Conservation (phyloP, 2,329 filamentous ascomycete genomes). For the Sodiomyces alkalinus region DNA sequence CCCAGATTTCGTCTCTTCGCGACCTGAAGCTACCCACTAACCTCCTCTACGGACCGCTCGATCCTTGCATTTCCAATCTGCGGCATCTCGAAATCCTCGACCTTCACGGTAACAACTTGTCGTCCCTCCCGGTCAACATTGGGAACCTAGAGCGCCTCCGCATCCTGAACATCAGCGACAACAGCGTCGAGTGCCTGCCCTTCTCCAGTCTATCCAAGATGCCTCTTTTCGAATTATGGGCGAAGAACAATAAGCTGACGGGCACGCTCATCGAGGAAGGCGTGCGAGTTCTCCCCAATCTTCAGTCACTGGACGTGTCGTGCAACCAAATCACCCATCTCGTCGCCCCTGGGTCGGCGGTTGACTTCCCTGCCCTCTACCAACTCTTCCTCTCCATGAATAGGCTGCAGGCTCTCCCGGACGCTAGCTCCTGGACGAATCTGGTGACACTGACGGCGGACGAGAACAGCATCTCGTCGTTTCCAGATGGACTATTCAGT, state of each 20-base stretch:
- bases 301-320: conserved; percentile 67
- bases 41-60: conserved; percentile 51
- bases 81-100: conserved; percentile 65
- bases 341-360: conserved; percentile 21
- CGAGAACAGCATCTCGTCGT: conserved; percentile 60
- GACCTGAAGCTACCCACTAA: conserved; percentile 78
- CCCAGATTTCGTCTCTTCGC: conserved; percentile 55
- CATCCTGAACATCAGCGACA: conserved; percentile 66
- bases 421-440: conserved; percentile 57
- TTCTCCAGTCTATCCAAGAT: conserved; percentile 53
- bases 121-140: conserved; percentile 51
- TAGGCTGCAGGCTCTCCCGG: conserved; percentile 55
- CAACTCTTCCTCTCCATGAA: conserved; percentile 70
- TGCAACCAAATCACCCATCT: conserved; percentile 55
- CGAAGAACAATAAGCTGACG: conserved; percentile 62
- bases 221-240: conserved; percentile 57
- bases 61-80: conserved; percentile 47
- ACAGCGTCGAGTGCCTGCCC: conserved; percentile 56
- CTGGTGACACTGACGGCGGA: conserved; percentile 62
- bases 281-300: conserved; percentile 39
- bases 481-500: conserved; percentile 62
- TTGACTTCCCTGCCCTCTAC: conserved; percentile 58
- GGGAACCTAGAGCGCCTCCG: conserved; percentile 54
- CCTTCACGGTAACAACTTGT: conserved; percentile 65
- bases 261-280: conserved; percentile 54